Conservation (phyloP, 371 early-diverging fungal species). For the Apophysomyces variabilis region DNA sequence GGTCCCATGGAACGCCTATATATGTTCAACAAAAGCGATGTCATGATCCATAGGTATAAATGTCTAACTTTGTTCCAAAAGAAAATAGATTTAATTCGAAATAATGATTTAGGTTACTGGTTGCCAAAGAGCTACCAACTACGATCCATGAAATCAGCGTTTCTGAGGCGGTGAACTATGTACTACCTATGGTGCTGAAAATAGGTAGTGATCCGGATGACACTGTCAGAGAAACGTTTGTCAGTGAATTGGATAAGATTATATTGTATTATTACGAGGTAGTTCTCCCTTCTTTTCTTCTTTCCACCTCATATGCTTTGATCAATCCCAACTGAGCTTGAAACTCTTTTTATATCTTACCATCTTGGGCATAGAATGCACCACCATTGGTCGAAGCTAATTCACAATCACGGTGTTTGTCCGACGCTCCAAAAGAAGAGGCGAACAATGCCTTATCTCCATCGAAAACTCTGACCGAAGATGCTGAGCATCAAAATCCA, state of each 20-base stretch:
- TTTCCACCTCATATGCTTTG: background rate
- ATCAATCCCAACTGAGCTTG: background rate
- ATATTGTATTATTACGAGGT: constrained; percentile 59
- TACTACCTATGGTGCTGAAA: constrained; percentile 51
- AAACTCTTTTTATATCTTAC: background rate
- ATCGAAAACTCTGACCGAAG: background rate
- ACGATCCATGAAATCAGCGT: constrained; percentile 46
- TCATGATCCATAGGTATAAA: constrained; percentile 51
- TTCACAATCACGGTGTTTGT: background rate
- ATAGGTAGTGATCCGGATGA: constrained; percentile 54
- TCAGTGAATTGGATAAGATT: constrained; percentile 53
- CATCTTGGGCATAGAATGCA: constrained; percentile 26
- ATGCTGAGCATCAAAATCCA: background rate
- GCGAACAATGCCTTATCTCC: background rate
- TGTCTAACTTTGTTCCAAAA: background rate
- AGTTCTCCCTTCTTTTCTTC: constrained; percentile 10
- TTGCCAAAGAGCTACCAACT: constrained; percentile 46
- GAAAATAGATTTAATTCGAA: background rate
- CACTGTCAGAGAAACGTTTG: constrained; percentile 56
- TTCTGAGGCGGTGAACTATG: constrained; percentile 50
- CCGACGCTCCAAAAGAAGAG: background rate
- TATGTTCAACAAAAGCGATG: constrained; percentile 50
- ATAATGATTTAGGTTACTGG: constrained; percentile 25
- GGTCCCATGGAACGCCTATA: constrained; percentile 56
- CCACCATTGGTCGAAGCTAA: constrained; percentile 25